Percentiles rank a stretch among this genome's conserved stretches.
phyloP scores from a whole-genome alignment of 495 filamentous ascomycete genomes.

The Neurospora africana region DNA sequence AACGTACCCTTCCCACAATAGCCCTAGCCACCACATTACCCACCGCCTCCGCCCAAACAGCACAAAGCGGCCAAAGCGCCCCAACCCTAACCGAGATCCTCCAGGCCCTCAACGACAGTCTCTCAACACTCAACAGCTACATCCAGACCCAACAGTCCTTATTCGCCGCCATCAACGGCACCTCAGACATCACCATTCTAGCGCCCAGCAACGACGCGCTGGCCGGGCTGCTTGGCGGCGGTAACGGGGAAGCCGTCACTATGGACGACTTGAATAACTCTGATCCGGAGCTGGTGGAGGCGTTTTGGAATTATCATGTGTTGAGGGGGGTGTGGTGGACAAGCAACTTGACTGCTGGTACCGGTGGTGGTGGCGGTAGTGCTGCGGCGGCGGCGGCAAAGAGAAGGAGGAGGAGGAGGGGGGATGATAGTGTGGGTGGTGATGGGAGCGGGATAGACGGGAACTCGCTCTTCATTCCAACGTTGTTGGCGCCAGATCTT shows the following conservation, averaged over 20 bases:
- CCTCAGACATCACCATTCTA: slow-evolving; percentile 50
- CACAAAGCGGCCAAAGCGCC: not conserved
- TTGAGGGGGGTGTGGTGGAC: slow-evolving; percentile 44
- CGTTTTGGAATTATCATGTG: slow-evolving; percentile 55
- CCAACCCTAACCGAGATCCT: slow-evolving; percentile 25
- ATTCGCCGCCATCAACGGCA: slow-evolving; percentile 26
- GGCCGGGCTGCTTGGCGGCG: slow-evolving; percentile 21
- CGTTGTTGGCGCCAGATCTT: slow-evolving; percentile 34
- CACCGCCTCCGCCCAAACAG: not conserved
- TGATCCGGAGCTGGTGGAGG: slow-evolving; percentile 30
- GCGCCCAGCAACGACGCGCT: slow-evolving; percentile 56
- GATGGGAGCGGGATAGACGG: not conserved
- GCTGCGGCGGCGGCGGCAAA: not conserved
- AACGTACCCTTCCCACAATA: not conserved
- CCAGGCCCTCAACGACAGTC: slow-evolving; percentile 24
- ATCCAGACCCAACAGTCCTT: slow-evolving; percentile 33
- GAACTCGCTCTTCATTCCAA: slow-evolving; percentile 42
- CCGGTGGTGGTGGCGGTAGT: not conserved
- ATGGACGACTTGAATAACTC: slow-evolving; percentile 13
- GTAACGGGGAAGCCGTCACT: slow-evolving; percentile 5
- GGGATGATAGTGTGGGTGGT: not conserved
- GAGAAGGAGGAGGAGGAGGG: not conserved
- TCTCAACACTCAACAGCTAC: slow-evolving; percentile 35
- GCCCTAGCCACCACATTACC: not conserved
- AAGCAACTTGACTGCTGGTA: slow-evolving; percentile 25